Evolutionary conservation across 331 rosid genomes (phyloP), one percentile per base, ranked within the genome.

Genomic region (Malus hybrid): DNA sequence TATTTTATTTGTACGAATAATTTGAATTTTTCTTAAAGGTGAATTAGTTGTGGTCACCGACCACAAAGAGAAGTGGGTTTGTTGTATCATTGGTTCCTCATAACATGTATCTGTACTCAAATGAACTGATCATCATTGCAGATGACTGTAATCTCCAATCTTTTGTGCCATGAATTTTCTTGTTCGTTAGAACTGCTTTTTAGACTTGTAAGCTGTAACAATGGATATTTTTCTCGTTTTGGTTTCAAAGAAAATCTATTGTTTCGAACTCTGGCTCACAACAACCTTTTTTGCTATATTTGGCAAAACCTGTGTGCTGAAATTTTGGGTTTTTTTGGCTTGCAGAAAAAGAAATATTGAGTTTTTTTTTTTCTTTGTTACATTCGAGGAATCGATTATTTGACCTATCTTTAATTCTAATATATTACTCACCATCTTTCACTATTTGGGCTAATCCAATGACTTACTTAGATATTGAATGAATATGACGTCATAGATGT

Each of bases 41-140:
- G 73, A 69, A 27, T 32, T 77, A 24, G 68, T 19, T 76, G 15
- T 9, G 42, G 65, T 18, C 33, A 46, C 44, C n/a, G 52, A 44
- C 68, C 56, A 10, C 57, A 55, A 24, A 48, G 9, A 5, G 22
- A 65, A 55, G 69, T 76, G 80, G 81, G 62, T 76, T 76, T 62
- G 76, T 42, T 42, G 14, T 42, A 42, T 42, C 48, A 42, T 60
- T 69, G 52, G 34, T 42, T 42, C 48, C 14, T 42, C 48, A 42
- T 42, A 42, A 42, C 48, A 42, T 42, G 3, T 42, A 42, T 10
- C 48, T 3, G 48, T 42, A 42, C 14, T 1, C 48, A 42, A 42
- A 42, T 42, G 48, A 42, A 42, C 48, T 42, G 48, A 54, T 73
- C 61, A 20, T 46, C 32, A 50, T 13, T 12, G 57, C 20, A 52